These are phyloP conservation scores for Kluyveromyces starmeri DNA, from an alignment of 805 yeast species.

Conservation along the genomic window DNA sequence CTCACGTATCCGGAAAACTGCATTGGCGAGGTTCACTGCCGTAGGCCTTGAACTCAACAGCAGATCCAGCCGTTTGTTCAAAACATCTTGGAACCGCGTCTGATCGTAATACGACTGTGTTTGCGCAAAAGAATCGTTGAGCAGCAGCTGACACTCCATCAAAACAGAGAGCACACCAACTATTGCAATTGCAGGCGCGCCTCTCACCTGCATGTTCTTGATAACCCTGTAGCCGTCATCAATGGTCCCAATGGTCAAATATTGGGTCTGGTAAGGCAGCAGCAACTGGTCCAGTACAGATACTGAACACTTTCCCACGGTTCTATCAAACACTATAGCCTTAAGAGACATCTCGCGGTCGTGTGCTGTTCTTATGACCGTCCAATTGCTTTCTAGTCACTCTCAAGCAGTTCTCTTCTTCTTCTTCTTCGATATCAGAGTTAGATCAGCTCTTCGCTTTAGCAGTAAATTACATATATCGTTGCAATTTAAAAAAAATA, in stretches of 20 bases:
- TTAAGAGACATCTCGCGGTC: conserved; percentile 35
- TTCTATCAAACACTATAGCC: conserved; percentile 59
- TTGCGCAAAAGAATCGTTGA: conserved; percentile 16
- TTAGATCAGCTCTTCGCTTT: neutral
- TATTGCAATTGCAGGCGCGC: conserved; percentile 97
- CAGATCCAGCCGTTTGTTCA: conserved; percentile 47
- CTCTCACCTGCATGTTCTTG: conserved; percentile 87
- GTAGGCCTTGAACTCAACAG: conserved; percentile 83
- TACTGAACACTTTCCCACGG: conserved; percentile 32
- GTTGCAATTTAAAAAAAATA: conserved; percentile 32
- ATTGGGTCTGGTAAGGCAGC: conserved; percentile 71
- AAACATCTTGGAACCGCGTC: conserved; percentile 21
- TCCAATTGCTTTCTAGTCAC: too few relatives aligned
- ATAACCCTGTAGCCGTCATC: conserved; percentile 80
- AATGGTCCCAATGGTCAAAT: conserved; percentile 50
- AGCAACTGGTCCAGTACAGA: conserved; percentile 70
- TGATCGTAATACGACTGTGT: conserved; percentile 29
- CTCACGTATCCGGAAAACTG: conserved; percentile 34
- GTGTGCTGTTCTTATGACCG: too few relatives aligned
- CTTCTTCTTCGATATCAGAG: neutral
- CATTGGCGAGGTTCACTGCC: conserved; percentile 85
- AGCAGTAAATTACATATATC: too few relatives aligned
- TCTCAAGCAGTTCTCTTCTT: too few relatives aligned
- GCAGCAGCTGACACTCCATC: conserved; percentile 46
- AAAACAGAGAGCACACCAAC: conserved; percentile 82